A percentile compares a stretch with the other conserved stretches of the same genome.
Evolutionary conservation across 345 rosid genomes (phyloP).

Genomic region (Orychophragmus violaceus): DNA sequence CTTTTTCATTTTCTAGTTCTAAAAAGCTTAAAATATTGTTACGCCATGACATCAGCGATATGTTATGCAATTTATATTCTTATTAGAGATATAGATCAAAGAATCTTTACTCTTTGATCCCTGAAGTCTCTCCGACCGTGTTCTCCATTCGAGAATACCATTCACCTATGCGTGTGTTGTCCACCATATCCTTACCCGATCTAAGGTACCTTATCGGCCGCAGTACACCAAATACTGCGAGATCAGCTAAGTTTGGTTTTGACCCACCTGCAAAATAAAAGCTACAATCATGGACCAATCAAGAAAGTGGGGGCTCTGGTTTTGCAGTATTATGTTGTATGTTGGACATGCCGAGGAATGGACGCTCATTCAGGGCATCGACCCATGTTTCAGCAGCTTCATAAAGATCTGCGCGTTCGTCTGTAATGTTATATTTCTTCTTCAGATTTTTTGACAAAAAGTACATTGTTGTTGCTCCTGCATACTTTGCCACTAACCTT

Average conservation of each 20-base stretch:
- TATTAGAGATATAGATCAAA: not conserved
- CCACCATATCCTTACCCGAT: conserved; percentile 89
- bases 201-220: conserved; percentile 76
- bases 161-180: conserved; percentile 75
- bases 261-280: conserved; percentile 51
- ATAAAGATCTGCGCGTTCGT: conserved; percentile 78
- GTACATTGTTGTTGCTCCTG: conserved; percentile 91
- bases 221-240: conserved; percentile 85
- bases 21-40: not conserved
- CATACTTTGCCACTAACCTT: conserved; percentile 76
- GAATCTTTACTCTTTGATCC: conserved; percentile 41
- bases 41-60: conserved; percentile 8
- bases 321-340: not conserved
- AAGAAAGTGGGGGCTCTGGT: not conserved
- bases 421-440: conserved; percentile 83
- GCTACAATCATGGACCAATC: conserved; percentile 4
- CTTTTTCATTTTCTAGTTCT: conserved; percentile 13
- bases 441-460: conserved; percentile 87
- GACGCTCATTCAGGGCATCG: conserved; percentile 64
- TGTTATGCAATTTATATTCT: conserved; percentile 3
- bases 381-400: conserved; percentile 95
- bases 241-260: conserved; percentile 87
- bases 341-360: conserved; percentile 51
- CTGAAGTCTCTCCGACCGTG: conserved; percentile 57
- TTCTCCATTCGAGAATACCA: conserved; percentile 79